Percentiles rank a stretch among this genome's conserved stretches.
Evolutionary conservation across 371 early-diverging fungal genomes (phyloP).

Genomic region (Basidiobolus meristosporus): DNA sequence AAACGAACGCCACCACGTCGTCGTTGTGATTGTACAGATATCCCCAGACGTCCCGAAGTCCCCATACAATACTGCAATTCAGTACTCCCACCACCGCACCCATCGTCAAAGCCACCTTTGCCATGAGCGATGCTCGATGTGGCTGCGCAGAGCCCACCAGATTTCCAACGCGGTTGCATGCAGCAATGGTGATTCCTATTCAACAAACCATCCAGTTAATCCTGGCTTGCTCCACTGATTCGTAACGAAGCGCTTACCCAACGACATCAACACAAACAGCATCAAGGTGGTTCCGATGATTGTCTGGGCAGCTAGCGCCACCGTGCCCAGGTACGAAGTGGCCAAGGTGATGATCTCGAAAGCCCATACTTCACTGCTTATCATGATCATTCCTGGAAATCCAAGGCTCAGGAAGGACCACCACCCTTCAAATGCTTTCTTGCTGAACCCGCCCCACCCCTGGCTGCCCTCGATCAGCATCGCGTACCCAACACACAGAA

Average conservation of each 20-base stretch:
- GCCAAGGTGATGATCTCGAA: constrained; percentile 57
- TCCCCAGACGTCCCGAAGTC: constrained; percentile 8
- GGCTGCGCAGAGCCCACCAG: constrained; percentile 26
- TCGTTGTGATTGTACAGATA: constrained; percentile 42
- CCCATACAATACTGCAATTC: constrained; percentile 14
- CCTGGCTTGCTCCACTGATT: neutral
- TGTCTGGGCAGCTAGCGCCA: constrained; percentile 70
- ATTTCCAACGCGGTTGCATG: constrained; percentile 68
- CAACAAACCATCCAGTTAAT: constrained; percentile 4
- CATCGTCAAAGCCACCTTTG: constrained; percentile 21
- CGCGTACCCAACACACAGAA: constrained; percentile 36
- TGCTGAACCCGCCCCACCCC: constrained; percentile 75
- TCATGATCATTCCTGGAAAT: constrained; percentile 41
- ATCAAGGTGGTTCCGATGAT: constrained; percentile 49
- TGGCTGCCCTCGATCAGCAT: constrained; percentile 39
- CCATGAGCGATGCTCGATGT: constrained; percentile 18
- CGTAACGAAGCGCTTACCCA: constrained; percentile 13
- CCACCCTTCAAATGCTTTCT: constrained; percentile 37
- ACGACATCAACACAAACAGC: constrained; percentile 47
- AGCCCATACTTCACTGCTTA: constrained; percentile 55
- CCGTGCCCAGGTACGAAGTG: constrained; percentile 54
- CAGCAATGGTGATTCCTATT: constrained; percentile 36
- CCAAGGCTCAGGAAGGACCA: constrained; percentile 49
- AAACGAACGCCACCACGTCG: constrained; percentile 43
- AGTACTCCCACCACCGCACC: constrained; percentile 16